Base-by-base conservation (phyloP, 169 alveolate genomes). In the Eimeria tenella region DNA sequence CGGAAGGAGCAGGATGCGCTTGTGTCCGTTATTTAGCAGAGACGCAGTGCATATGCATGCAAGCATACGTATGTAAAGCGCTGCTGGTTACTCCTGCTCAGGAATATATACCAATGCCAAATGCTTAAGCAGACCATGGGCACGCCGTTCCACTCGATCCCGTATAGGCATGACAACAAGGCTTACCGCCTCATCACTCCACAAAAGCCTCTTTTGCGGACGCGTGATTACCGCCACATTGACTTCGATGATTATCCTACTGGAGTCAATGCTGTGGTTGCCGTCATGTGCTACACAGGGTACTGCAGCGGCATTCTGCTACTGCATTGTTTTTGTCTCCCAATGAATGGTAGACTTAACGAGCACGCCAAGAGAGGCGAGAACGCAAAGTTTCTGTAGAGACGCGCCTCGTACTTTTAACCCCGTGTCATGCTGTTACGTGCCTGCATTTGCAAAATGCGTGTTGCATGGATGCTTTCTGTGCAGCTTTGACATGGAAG, bases 61-160 rank as follows among this genome's bases (percentile, higher is more conserved):
- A 31, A 31, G 42, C 42, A 31, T 31, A 2, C 42, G 42, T 1
- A 31, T 31, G 42, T 31, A 31, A 31, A 31, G 42, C 42, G 42
- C 2, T 31, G 42, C 42, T 21, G 50, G 70, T 10, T 81, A 42
- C 11, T 50, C 15, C 17, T 31, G 19, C 63, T 50, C 90, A 73
- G 94, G 71, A 99, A 99, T 96, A 99, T 99, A 99, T 99, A 98
- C 96, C 99, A 99, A 95, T 99, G 99, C 95, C 99, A 98, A 96
- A 99, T 99, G 99, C 98, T 99, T 74, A 99, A 99, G 96, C 99
- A 99, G 97, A 99, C 99, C 31, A 99, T 99, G 99, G 99, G 99
- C 19, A 98, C 99, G 63, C 99, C 99, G 5, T 98, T 98, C 96
- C 99, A 98, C 96, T 98, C 98, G 93, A 98, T 98, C 92, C 99